Evolutionary conservation across 2,329 filamentous ascomycete genomes (phyloP).

Genomic region (Raffaelea ambrosiae): DNA sequence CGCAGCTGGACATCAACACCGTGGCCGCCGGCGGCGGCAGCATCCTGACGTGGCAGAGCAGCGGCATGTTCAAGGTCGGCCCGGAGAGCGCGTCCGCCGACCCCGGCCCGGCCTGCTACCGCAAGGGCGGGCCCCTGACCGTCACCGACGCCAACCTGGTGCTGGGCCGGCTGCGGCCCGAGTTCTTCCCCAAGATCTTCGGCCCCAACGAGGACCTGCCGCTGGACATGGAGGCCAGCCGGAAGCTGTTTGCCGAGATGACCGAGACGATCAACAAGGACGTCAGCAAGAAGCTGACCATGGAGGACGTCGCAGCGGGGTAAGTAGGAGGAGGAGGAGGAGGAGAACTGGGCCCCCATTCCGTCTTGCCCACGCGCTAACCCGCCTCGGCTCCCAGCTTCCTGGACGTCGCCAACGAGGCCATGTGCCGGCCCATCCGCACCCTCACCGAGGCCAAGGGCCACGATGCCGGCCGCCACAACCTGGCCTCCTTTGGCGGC

Average conservation of each 20-base stretch:
- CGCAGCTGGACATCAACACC: slow-evolving; percentile 88
- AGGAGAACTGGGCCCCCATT: no score
- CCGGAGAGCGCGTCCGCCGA: slow-evolving; percentile 61
- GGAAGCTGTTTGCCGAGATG: slow-evolving; percentile 66
- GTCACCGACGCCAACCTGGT: slow-evolving; percentile 61
- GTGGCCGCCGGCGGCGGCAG: slow-evolving; percentile 61
- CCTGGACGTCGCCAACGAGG: slow-evolving; percentile 57
- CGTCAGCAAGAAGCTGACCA: slow-evolving; percentile 58
- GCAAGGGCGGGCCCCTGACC: slow-evolving; percentile 58
- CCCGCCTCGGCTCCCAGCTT: neutral
- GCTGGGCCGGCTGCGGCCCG: slow-evolving; percentile 44
- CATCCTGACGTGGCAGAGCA: slow-evolving; percentile 54
- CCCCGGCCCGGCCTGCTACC: slow-evolving; percentile 59
- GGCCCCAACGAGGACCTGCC: slow-evolving; percentile 53
- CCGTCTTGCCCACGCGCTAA: no score
- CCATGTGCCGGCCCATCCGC: slow-evolving; percentile 82
- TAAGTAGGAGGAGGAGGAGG: no score
- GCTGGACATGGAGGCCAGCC: slow-evolving; percentile 42
- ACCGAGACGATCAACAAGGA: slow-evolving; percentile 71
- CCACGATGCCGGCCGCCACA: slow-evolving; percentile 79
- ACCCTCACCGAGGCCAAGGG: slow-evolving; percentile 90
- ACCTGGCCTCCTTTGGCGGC: slow-evolving; percentile 86
- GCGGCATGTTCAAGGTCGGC: slow-evolving; percentile 61
- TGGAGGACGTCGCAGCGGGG: slow-evolving; percentile 58
- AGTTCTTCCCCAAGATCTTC: slow-evolving; percentile 62